Conservation (phyloP, 306 rosid genomes). For the Abrus pulchellus region DNA sequence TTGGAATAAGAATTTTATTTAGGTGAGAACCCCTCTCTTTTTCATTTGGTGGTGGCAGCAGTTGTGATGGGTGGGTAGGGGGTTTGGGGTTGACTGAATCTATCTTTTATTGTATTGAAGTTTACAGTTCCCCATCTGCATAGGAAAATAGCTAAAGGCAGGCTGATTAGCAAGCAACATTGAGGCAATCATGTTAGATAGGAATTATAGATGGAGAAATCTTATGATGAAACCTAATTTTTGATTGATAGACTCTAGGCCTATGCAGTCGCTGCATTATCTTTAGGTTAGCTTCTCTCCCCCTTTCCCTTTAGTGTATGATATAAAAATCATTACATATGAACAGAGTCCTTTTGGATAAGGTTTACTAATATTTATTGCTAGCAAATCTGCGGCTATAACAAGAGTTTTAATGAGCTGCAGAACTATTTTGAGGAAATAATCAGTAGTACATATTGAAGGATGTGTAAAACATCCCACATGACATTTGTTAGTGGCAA, state of each 20-base stretch:
- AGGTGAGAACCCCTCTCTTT: neutral
- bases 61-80: neutral
- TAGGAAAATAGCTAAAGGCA: slow-evolving; percentile 24
- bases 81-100: neutral
- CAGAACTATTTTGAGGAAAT: slow-evolving; percentile 28
- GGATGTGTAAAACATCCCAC: slow-evolving; percentile 13
- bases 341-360: slow-evolving; percentile 5
- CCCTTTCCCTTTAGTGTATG: slow-evolving; percentile 1
- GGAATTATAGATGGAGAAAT: slow-evolving; percentile 24
- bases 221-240: slow-evolving; percentile 27
- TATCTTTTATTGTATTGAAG: neutral
- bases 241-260: slow-evolving; percentile 28
- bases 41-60: neutral
- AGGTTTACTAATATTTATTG: slow-evolving; percentile 37
- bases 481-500: slow-evolving; percentile 21
- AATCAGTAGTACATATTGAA: slow-evolving; percentile 11
- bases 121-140: slow-evolving; percentile 29
- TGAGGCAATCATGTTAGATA: slow-evolving; percentile 10
- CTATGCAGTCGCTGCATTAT: slow-evolving; percentile 30
- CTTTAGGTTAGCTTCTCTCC: slow-evolving; percentile 2
- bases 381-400: slow-evolving; percentile 4
- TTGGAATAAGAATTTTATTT: neutral
- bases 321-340: slow-evolving; percentile 19
- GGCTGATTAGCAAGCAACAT: slow-evolving; percentile 1
- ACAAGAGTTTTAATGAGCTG: slow-evolving; percentile 34